Base-by-base conservation (phyloP, 441 rosid genomes). In the Jatropha multifida region DNA sequence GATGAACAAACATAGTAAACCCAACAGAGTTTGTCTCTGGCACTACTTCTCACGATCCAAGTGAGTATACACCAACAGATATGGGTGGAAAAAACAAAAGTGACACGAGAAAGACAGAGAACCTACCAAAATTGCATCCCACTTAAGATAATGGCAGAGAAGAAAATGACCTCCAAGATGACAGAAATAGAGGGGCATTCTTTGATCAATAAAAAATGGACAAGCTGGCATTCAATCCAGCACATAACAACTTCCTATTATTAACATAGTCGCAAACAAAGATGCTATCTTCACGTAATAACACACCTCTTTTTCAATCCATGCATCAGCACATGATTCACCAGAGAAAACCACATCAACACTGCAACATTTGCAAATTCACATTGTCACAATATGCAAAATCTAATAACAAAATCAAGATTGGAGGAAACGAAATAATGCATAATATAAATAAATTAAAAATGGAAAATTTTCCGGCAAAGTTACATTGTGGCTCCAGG, bases 251-350 rank as follows among this genome's bases (percentile, higher is more conserved):
- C 58, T 68, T 44, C 44, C 26, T 63, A 54, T 54, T 37, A 67
- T 56, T 56, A 54, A 41, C n/a, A 20, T n/a, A 41, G 59, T 52
- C 59, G 68, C 65, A 65, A 56, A 3, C 20, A 56, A 59, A 74
- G 14, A 42, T 46, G 6, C 44, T 38, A 46, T 55, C 62, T 61
- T 20, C 66, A 51, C 15, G 62, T 79, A 37, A 52, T 49, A 75
- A 52, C 77, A 72, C 82, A 87, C 99, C 97, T 93, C 98, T 75
- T 83, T 94, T 82, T 93, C 99, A 74, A 94, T 94, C 99, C 98
- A 94, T 60, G 96, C 79, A 79, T 94, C 98, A 65, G 99, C 99
- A 75, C 92, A 86, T 32, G 93, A 80, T 79, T 94, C 94, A 69
- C 88, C 94, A 0, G 98, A 84, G 87, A 64, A 94, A 65, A 94